Evolutionary conservation across 768 basidiomycete species (phyloP), one percentile per base, ranked within the genome.

Genomic region (Pholiota conissans): DNA sequence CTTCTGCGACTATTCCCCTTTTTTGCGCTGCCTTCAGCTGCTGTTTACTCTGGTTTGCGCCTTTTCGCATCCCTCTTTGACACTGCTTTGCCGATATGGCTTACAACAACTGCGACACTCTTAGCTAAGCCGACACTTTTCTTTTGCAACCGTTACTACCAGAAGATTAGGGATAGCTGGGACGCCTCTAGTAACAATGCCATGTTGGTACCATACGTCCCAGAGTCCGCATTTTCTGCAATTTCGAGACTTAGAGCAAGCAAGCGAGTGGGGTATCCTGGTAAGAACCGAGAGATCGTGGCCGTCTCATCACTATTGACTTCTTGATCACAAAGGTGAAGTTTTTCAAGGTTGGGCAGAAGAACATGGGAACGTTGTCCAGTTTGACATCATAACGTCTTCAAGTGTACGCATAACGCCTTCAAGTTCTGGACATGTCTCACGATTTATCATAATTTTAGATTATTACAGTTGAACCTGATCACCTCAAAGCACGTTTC

Each of bases 391-490:
- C 18, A 46, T 74, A 29, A 65, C 68, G 3, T 72, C 74, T 58
- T 67, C 70, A 51, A 59, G 72, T 35, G 76, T 76, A 55, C 18
- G 65, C 18, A 46, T 74, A 29, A 65, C 68, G 3, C 71, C 74
- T 58, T 67, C 30, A 32, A 32, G 30, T 32, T 6, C 13, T 13
- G 13, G 30, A 6, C 30, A 32, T 32, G n/a, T n/a, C n/a, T n/a
- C n/a, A 6, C 7, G 13, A 32, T 32, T 6, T 32, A 32, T 13
- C 7, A 32, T 32, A 32, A 32, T 32, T 32, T 6, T 32, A 80
- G 78, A 65, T 77, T 35, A 62, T 78, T 55, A 58, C 76, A 0
- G 56, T 67, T 45, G 79, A 82, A 54, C 81, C 82, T 5, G 76
- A 77, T 39, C 68, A 81, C 58, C 68, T 82, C 60, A 82, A 82